phyloP scores from a whole-genome alignment of 2,329 filamentous ascomycete species.

The Botrytis medusae region DNA sequence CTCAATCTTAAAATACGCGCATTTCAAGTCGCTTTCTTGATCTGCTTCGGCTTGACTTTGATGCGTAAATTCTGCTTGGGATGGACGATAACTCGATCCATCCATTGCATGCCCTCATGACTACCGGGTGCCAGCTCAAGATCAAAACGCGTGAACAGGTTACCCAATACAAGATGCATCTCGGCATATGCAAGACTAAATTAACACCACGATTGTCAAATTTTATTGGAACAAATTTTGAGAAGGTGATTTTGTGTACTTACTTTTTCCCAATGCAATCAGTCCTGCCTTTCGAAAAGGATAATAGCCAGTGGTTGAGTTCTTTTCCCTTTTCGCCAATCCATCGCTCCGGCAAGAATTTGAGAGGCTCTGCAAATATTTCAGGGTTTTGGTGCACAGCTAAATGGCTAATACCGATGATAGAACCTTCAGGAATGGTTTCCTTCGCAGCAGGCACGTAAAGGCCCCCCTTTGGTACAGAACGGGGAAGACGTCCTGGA shows the following conservation, averaged over 20 bases:
- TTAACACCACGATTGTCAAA: not conserved
- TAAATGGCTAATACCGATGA: not conserved
- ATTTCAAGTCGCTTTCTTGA: not conserved
- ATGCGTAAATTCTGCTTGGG: not conserved
- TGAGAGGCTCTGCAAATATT: not conserved
- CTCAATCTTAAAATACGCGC: too few species aligned
- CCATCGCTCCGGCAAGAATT: not conserved
- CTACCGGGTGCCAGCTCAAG: not conserved
- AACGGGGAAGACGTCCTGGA: not conserved
- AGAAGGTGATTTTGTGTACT: not conserved
- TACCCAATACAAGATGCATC: not conserved
- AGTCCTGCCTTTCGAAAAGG: not conserved
- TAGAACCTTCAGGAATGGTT: not conserved
- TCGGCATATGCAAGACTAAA: conserved; percentile 8
- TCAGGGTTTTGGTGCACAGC: not conserved
- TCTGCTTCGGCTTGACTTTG: not conserved
- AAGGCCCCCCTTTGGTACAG: not conserved
- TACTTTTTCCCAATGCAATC: conserved; percentile 6
- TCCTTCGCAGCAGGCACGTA: not conserved
- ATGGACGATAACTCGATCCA: not conserved
- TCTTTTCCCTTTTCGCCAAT: not conserved
- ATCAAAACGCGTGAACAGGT: not conserved
- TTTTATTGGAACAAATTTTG: not conserved
- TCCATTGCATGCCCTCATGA: not conserved
- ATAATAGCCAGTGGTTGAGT: not conserved